These are phyloP conservation scores for Podaxis carcinomalis DNA, from an alignment of 768 basidiomycete species.

Conservation along the genomic window DNA sequence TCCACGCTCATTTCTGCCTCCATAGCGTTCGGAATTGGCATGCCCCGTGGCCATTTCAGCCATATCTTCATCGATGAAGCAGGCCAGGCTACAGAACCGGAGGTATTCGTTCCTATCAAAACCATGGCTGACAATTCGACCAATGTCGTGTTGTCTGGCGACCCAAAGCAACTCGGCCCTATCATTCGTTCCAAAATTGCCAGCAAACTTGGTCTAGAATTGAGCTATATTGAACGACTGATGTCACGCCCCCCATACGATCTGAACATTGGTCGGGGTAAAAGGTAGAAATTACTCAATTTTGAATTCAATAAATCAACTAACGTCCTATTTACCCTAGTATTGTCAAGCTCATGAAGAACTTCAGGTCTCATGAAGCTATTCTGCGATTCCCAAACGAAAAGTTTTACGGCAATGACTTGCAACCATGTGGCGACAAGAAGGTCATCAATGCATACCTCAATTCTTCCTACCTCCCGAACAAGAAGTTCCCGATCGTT, in stretches of 20 bases:
- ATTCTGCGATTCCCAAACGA: slow-evolving; percentile 63
- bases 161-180: slow-evolving; percentile 70
- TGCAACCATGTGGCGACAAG: slow-evolving; percentile 42
- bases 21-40: slow-evolving; percentile 49
- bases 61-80: slow-evolving; percentile 74
- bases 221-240: slow-evolving; percentile 58
- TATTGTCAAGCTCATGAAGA: slow-evolving; percentile 58
- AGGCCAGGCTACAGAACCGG: slow-evolving; percentile 69
- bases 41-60: slow-evolving; percentile 56
- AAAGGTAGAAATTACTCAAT: slow-evolving; percentile 19
- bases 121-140: slow-evolving; percentile 50
- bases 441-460: slow-evolving; percentile 36
- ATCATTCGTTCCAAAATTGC: slow-evolving; percentile 60
- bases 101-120: slow-evolving; percentile 59
- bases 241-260: slow-evolving; percentile 27
- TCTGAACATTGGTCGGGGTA: slow-evolving; percentile 22
- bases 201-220: slow-evolving; percentile 49
- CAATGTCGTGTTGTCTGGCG: slow-evolving; percentile 61
- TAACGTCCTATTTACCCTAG: slow-evolving; percentile 26
- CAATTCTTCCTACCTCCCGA: slow-evolving; percentile 35
- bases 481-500: slow-evolving; percentile 51
- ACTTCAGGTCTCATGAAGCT: slow-evolving; percentile 59
- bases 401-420: slow-evolving; percentile 52
- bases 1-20: slow-evolving; percentile 63
- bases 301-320: not conserved